Evolutionary conservation across 352 stramenopile species (phyloP), one percentile per base, ranked within the genome.

Genomic region (Globisporangium barbulae): DNA sequence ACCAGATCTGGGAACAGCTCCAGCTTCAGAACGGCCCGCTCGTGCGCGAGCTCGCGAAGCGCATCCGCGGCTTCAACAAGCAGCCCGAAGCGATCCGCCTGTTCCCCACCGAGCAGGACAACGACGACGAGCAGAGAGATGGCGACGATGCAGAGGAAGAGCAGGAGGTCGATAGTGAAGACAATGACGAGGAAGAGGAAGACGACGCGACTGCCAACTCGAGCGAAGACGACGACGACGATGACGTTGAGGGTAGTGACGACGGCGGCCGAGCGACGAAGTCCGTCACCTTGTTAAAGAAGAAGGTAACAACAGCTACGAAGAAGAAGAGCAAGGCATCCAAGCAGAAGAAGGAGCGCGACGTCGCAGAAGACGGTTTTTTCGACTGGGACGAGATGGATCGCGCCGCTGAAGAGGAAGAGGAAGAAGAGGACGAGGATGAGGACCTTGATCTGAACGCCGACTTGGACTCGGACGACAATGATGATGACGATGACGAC

Each of bases 361-460:
- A 94, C 69, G 79, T 90, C 17, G 76, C 77, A 2, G 83, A 92
- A 64, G 85, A 93, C 42, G 83, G 83, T 0, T 94, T 94, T 67
- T 94, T 94, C 44, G 81, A 94, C 59, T 94, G 85, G 85, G 85
- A 93, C 31, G 85, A 94, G 67, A 94, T 94, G 85, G 83, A 94
- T 64, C 88, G 85, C 54, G 83, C 86, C 0, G 85, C 83, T 1
- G 85, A 94, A 61, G 85, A 91, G 37, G 81, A 91, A 48, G 81
- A 86, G 37, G 81, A 91, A 48, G 81, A 86, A 37, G 71, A 79
- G 13, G 71, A 69, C 0, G 67, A 75, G 8, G 78, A 76, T 3
- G 76, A 82, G 25, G 65, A 78, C 13, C 39, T 54, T 6, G 66
- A 72, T 17, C 55, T 73, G 35, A 67, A 79, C 12, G 61, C 30